Evolutionary conservation across 78 protist species (phyloP).

Genomic region (Dictyostelium purpureum): DNA sequence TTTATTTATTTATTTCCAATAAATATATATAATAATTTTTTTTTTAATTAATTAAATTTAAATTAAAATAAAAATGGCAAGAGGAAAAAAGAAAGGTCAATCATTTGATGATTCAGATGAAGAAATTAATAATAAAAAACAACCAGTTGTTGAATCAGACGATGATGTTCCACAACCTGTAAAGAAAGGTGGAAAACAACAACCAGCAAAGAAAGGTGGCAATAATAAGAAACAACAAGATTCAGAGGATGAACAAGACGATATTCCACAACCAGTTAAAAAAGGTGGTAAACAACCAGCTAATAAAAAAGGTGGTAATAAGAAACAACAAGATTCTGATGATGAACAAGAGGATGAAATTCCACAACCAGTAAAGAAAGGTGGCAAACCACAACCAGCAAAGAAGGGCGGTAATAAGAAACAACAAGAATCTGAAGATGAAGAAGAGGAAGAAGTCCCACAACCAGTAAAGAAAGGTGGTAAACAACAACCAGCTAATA

Average conservation of each 20-base stretch:
- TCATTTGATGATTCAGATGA: constrained; percentile 54
- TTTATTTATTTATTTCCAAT: too few relatives aligned
- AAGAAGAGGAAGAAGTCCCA: constrained; percentile 61
- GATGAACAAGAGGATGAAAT: constrained; percentile 32
- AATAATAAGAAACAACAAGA: constrained; percentile 40
- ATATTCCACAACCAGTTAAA: constrained; percentile 68
- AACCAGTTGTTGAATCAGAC: constrained; percentile 22
- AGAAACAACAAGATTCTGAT: not conserved
- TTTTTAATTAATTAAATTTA: too few relatives aligned
- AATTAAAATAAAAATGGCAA: constrained; percentile 22
- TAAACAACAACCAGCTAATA: not conserved
- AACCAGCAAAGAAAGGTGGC: constrained; percentile 62
- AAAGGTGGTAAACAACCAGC: constrained; percentile 59
- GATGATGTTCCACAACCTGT: constrained; percentile 56
- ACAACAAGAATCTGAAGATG: not conserved
- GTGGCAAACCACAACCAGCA: constrained; percentile 3
- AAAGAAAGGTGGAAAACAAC: constrained; percentile 46
- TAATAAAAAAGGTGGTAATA: not conserved
- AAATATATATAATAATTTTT: too few relatives aligned
- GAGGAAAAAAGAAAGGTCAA: constrained; percentile 71
- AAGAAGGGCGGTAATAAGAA: not conserved
- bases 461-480: constrained; percentile 70
- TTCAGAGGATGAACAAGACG: constrained; percentile 51
- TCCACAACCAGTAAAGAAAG: constrained; percentile 41
- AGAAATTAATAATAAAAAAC: constrained; percentile 17